Conservation (phyloP, 257 asterid genomes). For the Scutellaria minor region DNA sequence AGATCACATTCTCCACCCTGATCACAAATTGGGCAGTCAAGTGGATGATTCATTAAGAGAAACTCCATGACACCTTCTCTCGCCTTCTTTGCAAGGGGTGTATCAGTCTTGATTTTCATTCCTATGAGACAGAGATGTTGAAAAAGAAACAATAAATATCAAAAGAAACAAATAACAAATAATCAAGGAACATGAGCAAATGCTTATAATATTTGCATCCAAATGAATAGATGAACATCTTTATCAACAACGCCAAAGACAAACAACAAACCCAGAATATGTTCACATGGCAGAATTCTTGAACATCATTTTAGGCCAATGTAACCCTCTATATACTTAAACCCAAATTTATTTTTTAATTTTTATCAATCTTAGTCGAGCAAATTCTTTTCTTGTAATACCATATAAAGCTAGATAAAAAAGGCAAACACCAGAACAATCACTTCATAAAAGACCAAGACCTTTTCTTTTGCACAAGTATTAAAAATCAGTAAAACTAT, state of each 20-base stretch:
- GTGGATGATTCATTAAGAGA: slow-evolving; percentile 92
- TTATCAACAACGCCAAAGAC: neutral
- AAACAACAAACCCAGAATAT: neutral
- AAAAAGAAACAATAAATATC: slow-evolving; percentile 15
- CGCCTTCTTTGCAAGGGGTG: slow-evolving; percentile 96
- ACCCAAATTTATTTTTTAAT: neutral
- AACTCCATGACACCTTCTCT: slow-evolving; percentile 99
- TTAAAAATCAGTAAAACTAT: neutral
- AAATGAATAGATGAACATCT: neutral
- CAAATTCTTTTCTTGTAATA: neutral
- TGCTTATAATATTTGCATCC: slow-evolving; percentile 14
- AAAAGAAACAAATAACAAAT: neutral
- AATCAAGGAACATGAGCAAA: neutral
- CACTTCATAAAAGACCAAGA: slow-evolving; percentile 16
- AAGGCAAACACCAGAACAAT: neutral
- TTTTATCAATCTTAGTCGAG: neutral
- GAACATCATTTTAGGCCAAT: neutral
- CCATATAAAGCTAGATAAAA: neutral
- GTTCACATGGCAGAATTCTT: neutral
- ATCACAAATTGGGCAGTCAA: slow-evolving; percentile 98
- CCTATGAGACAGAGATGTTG: slow-evolving; percentile 47
- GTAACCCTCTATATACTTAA: neutral
- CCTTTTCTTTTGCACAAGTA: neutral
- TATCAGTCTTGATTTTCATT: slow-evolving; percentile 95
- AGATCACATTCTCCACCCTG: slow-evolving; percentile 99